Percentiles rank a stretch among this genome's conserved stretches.
Conservation (phyloP, 2,329 filamentous ascomycete species). For the Aspergillus pseudotamarii region DNA sequence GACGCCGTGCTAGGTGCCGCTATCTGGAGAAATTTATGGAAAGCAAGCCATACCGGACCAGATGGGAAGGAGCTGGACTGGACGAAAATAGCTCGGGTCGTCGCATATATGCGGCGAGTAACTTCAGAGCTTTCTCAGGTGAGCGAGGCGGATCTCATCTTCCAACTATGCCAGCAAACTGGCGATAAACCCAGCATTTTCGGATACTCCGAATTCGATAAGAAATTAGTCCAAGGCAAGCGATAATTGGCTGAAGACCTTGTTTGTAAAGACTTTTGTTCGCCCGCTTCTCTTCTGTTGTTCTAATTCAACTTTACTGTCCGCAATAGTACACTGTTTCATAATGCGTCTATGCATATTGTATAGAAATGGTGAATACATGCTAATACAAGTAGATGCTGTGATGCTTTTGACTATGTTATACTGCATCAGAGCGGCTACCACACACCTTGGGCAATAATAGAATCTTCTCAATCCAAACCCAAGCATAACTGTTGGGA, state of each 20-base stretch:
- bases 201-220: conserved; percentile 38
- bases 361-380: not conserved
- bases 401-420: not conserved
- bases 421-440: not conserved
- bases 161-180: conserved; percentile 48
- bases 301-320: conserved; percentile 1
- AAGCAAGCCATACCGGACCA: conserved; percentile 59
- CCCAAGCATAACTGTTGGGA: not conserved
- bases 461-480: not conserved
- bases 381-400: not conserved
- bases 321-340: not conserved
- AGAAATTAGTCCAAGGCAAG: conserved; percentile 40
- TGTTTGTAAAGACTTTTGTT: not conserved
- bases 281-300: not conserved
- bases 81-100: conserved; percentile 62
- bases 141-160: conserved; percentile 57
- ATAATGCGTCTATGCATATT: not conserved
- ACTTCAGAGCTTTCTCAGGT: conserved; percentile 57
- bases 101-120: conserved; percentile 64
- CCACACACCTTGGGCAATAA: not conserved
- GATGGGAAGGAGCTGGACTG: conserved; percentile 59
- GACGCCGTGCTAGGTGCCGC: conserved; percentile 61
- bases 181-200: conserved; percentile 40
- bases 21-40: conserved; percentile 92
- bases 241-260: conserved; percentile 17